phyloP scores from a whole-genome alignment of 495 filamentous ascomycete species.

The Bathelium albidoporum region DNA sequence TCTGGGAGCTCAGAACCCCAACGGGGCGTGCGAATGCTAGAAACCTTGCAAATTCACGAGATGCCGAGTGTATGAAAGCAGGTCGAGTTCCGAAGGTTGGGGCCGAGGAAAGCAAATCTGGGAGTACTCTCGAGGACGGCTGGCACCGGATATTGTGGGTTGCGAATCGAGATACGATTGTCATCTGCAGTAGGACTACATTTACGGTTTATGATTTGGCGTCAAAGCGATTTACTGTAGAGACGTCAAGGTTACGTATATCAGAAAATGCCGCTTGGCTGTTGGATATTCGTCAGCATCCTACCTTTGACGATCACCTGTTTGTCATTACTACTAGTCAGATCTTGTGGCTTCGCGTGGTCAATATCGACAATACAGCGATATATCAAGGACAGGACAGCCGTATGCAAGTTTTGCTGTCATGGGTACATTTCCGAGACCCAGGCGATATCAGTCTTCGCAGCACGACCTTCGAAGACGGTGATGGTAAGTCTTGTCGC shows the following conservation, averaged over 20 bases:
- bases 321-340: conserved; percentile 27
- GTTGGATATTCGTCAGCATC: conserved; percentile 24
- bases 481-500: conserved; percentile 17
- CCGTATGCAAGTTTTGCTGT: background rate
- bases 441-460: conserved; percentile 18
- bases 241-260: conserved; percentile 8
- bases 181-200: conserved; percentile 25
- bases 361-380: background rate
- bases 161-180: conserved; percentile 22
- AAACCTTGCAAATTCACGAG: too few relatives aligned
- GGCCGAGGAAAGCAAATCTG: background rate
- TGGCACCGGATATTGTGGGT: conserved; percentile 33
- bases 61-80: background rate
- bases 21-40: background rate
- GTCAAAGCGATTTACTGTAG: conserved; percentile 7
- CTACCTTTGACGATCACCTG: conserved; percentile 19
- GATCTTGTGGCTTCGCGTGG: conserved; percentile 20
- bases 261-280: conserved; percentile 23
- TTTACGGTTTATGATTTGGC: conserved; percentile 22
- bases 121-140: conserved; percentile 22
- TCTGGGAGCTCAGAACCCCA: conserved; percentile 55
- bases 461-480: conserved; percentile 13
- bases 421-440: conserved; percentile 36
- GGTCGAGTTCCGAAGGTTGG: background rate
- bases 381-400: background rate